A percentile compares a stretch with the other conserved stretches of the same genome.
Evolutionary conservation across 2,329 filamentous ascomycete species (phyloP).

Genomic region (Ascochyta rabiei): DNA sequence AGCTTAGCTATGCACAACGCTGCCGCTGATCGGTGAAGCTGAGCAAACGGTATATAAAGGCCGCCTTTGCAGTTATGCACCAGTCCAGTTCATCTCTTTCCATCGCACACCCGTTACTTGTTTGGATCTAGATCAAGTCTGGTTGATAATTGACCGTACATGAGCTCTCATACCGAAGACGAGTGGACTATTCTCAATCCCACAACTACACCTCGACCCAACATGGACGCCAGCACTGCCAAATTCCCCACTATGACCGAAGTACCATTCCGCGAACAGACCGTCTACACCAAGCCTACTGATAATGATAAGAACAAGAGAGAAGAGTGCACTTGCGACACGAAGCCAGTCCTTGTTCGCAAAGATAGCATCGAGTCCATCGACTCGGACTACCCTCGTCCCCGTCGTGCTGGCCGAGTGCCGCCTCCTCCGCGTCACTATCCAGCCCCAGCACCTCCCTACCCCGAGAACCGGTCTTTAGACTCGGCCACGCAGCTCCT

Average conservation of each 20-base stretch:
- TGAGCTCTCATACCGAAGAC: slow-evolving; percentile 26
- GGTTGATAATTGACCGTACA: slow-evolving; percentile 10
- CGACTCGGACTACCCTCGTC: slow-evolving; percentile 12
- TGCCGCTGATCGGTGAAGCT: slow-evolving; percentile 2
- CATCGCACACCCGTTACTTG: background rate
- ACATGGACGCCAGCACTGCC: slow-evolving; percentile 19
- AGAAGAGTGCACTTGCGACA: slow-evolving; percentile 9
- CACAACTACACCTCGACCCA: background rate
- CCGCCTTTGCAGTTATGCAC: background rate
- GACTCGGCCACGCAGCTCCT: slow-evolving; percentile 25
- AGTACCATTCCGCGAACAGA: background rate
- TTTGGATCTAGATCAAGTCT: background rate
- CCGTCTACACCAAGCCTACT: background rate
- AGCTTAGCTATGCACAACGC: background rate
- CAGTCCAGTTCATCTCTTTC: background rate
- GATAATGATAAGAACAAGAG: slow-evolving; percentile 1
- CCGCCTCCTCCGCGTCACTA: slow-evolving; percentile 3
- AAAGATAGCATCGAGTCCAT: slow-evolving; percentile 18
- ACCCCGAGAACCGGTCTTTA: slow-evolving; percentile 2
- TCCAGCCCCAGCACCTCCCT: background rate
- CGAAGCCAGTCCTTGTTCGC: slow-evolving; percentile 10
- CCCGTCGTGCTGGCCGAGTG: slow-evolving; percentile 14
- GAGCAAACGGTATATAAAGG: background rate
- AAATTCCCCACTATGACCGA: slow-evolving; percentile 11
- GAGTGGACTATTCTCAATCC: slow-evolving; percentile 28